Base-by-base conservation (phyloP, 2,329 filamentous ascomycete species). In the Lachnellula occidentalis region DNA sequence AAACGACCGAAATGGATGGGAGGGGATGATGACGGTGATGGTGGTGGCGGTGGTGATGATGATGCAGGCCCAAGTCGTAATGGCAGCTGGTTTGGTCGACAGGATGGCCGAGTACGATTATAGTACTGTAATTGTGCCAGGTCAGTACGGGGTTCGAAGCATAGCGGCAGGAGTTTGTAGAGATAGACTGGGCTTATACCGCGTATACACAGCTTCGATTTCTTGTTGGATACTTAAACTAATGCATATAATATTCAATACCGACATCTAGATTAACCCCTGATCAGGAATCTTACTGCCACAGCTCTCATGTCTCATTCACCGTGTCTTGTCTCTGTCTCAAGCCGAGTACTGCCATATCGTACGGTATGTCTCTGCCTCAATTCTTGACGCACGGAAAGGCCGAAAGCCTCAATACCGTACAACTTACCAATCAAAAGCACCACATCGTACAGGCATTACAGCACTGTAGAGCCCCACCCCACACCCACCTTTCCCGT, bases 1-100 rank as follows among this genome's bases (percentile, higher is more conserved):
- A 89, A 86, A 70, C 82, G 86, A 67, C 90, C 90, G 5, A 87
- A 84, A 64, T 95, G 90, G 90, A 88, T 94, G 82, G 81, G 82
- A 17, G 81, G 80, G 22, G 27, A 31, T 9, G 27, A 31, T 31
- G 27, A 31, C 8, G 27, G 11, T 31, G 78, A 78, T 11, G 54
- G 22, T 9, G 77, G 81, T 51, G 27, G 11, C 11, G 78, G 78
- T 11, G 54, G 22, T 9, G 77, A 81, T 51, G 78, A 77, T 12
- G 74, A 72, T 15, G 69, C 63, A 15, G 65, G 65, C 3, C 66
- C 67, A 5, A 64, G 66, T 24, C 70, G 60, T 14, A 57, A 62
- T 58, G 61, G 58, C 50, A 73, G 80, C 50, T 83, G 81, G 80
- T 85, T 86, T 66, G 78, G 76, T 14, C 73, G 73, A 22, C 58